A percentile compares a stretch with the other conserved stretches of the same genome.
Evolutionary conservation across 805 yeast genomes (phyloP).

Genomic region (Zygoascus biomembranicola): DNA sequence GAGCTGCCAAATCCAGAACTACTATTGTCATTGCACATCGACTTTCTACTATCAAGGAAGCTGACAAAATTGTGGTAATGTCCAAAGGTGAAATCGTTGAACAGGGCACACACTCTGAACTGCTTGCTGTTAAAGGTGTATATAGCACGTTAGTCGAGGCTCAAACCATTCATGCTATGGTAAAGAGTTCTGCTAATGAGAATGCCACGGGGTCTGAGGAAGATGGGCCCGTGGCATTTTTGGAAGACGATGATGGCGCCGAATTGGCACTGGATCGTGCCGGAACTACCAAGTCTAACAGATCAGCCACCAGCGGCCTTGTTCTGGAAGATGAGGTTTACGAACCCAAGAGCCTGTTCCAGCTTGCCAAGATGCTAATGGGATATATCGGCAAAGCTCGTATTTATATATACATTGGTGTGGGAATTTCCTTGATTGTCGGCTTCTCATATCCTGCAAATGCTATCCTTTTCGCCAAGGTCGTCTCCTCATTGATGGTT

Average conservation of each 20-base stretch:
- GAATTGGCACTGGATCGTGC: neutral
- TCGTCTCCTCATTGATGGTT: constrained; percentile 29
- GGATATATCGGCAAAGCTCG: constrained; percentile 22
- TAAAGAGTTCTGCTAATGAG: neutral
- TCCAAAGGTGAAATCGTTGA: constrained; percentile 57
- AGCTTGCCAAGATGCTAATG: constrained; percentile 9
- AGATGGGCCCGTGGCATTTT: neutral
- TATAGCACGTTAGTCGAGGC: constrained; percentile 34
- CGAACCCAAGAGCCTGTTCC: neutral
- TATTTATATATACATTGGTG: constrained; percentile 20
- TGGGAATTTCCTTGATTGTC: constrained; percentile 20
- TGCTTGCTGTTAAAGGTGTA: constrained; percentile 31
- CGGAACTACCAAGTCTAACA: constrained; percentile 14
- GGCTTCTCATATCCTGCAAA: constrained; percentile 33
- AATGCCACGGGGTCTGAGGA: constrained; percentile 5
- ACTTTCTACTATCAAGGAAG: constrained; percentile 56
- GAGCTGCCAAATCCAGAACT: constrained; percentile 64
- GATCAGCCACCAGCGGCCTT: constrained; percentile 11
- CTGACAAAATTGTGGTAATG: constrained; percentile 54
- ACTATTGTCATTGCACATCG: constrained; percentile 83
- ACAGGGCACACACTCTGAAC: constrained; percentile 44
- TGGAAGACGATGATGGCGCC: neutral
- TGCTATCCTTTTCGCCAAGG: constrained; percentile 31
- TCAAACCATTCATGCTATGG: constrained; percentile 27
- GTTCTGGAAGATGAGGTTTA: neutral